Evolutionary conservation across 2,329 filamentous ascomycete genomes (phyloP).

Genomic region (Zymoseptoria pseudotritici): DNA sequence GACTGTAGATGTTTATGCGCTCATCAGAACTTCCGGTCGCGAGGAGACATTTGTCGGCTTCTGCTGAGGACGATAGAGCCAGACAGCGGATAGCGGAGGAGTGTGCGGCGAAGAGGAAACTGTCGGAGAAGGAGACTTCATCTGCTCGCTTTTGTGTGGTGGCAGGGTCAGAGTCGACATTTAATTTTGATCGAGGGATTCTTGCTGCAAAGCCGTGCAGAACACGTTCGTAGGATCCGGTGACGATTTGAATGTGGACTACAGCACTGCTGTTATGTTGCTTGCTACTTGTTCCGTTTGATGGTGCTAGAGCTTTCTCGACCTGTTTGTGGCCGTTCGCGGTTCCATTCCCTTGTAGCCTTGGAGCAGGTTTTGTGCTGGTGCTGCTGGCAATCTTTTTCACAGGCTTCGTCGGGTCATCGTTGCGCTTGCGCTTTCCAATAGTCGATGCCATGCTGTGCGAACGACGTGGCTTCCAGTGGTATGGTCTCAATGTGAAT

Average conservation of each 20-base stretch:
- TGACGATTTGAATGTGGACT: conserved; percentile 75
- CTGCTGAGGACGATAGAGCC: conserved; percentile 62
- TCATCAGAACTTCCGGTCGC: conserved; percentile 91
- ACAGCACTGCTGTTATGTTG: conserved; percentile 2
- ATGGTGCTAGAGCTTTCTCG: not conserved
- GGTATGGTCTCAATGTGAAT: not conserved
- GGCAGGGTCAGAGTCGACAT: conserved; percentile 7
- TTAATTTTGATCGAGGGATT: conserved; percentile 38
- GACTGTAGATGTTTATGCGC: conserved; percentile 86
- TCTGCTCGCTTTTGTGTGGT: conserved; percentile 9
- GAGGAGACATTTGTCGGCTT: conserved; percentile 70
- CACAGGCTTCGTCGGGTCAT: conserved; percentile 5
- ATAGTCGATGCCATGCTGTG: conserved; percentile 1
- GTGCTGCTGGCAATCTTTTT: conserved; percentile 12
- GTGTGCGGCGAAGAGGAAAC: conserved; percentile 93
- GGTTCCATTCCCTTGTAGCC: conserved; percentile 1
- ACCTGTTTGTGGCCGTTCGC: not conserved
- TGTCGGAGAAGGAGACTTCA: conserved; percentile 68
- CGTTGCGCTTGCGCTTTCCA: conserved; percentile 18
- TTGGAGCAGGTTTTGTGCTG: conserved; percentile 4
- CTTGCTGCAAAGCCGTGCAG: conserved; percentile 85
- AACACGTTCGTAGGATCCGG: conserved; percentile 88
- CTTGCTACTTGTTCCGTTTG: not conserved
- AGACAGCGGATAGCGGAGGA: conserved; percentile 82
- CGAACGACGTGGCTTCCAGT: conserved; percentile 1